Base-by-base conservation (phyloP, 345 rosid genomes). In the Ceriops zippeliana region DNA sequence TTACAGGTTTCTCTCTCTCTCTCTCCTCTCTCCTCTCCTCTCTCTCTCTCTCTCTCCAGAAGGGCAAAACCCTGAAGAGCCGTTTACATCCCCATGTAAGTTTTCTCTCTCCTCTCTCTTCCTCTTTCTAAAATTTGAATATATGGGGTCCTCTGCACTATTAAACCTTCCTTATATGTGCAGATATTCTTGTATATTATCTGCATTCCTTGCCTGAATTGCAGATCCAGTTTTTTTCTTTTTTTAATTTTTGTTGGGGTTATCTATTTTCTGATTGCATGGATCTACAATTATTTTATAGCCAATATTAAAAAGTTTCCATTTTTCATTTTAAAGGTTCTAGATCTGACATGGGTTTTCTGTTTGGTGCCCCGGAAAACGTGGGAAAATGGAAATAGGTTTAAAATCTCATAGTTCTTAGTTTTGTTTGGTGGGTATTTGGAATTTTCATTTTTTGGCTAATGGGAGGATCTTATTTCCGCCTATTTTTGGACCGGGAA, bases 11-110 rank as follows among this genome's bases (percentile, higher is more conserved):
- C 61, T 71, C 81, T 60, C 64, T 61, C 63, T 62, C 61, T 71
- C 81, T 60, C 64, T 61, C 63, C 22, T 81, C 70, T 76, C 80
- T 78, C 66, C 69, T 78, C 71, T 22, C 24, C 24, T 22, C 24
- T 22, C 24, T 22, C 24, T 22, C 0, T 58, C 60, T 62, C 71
- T 83, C 87, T 83, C 89, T 83, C 96, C 96, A 70, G 95, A 86
- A 88, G 86, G 83, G 84, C 83, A 82, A 87, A 87, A 86, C 85
- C 96, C 89, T 82, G 75, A 86, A 84, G 90, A 74, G 83, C 83
- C 87, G 93, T 90, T 88, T 84, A 71, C 89, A 80, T 78, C 83
- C 82, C 88, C 80, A 84, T 83, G 98, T 92, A 88, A 88, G 96
- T 87, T 90, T 80, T 88, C 90, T 87, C 96, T 90, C 88, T 84